A percentile compares a stretch with the other conserved stretches of the same genome.
Conservation (phyloP, 805 yeast genomes). For the Candida sonorensis region DNA sequence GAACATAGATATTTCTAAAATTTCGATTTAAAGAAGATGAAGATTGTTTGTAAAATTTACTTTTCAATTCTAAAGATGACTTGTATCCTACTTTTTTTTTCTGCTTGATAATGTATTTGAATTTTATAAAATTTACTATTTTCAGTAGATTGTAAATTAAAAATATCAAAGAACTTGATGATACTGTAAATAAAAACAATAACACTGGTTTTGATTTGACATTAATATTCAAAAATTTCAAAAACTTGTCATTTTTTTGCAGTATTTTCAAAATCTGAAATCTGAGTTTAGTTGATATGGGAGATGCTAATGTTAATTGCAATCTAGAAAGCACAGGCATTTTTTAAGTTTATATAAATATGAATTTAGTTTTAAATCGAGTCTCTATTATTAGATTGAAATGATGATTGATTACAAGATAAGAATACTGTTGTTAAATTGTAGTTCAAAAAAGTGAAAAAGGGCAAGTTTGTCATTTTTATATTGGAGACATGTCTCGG, state of each 20-base stretch:
- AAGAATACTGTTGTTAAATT: no score
- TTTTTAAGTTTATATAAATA: no score
- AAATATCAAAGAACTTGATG: constrained; percentile 17
- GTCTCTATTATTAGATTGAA: no score
- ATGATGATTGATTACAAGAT: no score
- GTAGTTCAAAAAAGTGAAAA: no score
- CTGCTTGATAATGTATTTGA: constrained; percentile 3
- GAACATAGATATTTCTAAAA: constrained; percentile 42
- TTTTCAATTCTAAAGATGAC: neutral
- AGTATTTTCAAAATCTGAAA: constrained; percentile 3
- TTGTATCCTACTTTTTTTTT: no score
- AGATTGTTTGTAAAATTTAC: no score
- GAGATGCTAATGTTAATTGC: neutral
- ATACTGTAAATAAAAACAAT: constrained; percentile 23
- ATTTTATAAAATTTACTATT: constrained; percentile 12
- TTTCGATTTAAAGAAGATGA: no score
- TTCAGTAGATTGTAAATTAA: constrained; percentile 20
- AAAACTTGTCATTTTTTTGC: constrained; percentile 10
- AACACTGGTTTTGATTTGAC: constrained; percentile 27
- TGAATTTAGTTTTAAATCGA: no score
- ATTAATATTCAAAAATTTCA: constrained; percentile 20
- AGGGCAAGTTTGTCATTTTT: no score
- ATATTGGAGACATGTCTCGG: no score
- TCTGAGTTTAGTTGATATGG: neutral
- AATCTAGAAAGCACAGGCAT: neutral